These are phyloP conservation scores for Cystofilobasidium capitatum DNA, from an alignment of 768 basidiomycete species.

Conservation along the genomic window DNA sequence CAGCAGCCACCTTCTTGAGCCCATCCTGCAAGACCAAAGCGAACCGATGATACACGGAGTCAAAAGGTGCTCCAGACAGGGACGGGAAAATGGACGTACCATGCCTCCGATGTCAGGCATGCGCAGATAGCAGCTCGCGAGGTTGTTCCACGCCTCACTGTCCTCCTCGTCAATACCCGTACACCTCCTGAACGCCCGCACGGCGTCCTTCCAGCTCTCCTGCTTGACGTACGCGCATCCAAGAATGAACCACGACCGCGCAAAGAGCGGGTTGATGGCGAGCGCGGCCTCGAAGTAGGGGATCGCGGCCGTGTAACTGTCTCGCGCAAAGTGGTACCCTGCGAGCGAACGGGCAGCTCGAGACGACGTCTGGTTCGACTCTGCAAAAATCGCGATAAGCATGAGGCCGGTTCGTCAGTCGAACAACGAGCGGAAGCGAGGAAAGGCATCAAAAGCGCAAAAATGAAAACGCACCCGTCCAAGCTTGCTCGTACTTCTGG, in stretches of 20 bases:
- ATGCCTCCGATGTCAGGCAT: conserved; percentile 46
- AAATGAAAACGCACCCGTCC: conserved; percentile 47
- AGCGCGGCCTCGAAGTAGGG: conserved; percentile 63
- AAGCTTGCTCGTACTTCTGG: conserved; percentile 71
- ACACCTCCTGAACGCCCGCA: conserved; percentile 72
- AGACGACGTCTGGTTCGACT: conserved; percentile 65
- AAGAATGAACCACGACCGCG: conserved; percentile 92
- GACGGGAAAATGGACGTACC: background rate
- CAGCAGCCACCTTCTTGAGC: conserved; percentile 22
- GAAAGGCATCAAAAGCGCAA: background rate
- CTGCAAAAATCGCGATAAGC: background rate
- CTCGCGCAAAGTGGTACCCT: conserved; percentile 63
- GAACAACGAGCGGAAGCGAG: background rate
- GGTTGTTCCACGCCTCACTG: conserved; percentile 95
- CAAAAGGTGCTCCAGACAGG: too few relatives aligned
- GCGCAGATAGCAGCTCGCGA: conserved; percentile 87
- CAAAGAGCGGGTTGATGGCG: conserved; percentile 73
- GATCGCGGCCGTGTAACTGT: conserved; percentile 56
- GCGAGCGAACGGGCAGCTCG: conserved; percentile 88
- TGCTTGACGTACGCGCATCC: conserved; percentile 77
- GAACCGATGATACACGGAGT: too few relatives aligned
- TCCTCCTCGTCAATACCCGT: conserved; percentile 92
- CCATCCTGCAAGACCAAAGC: conserved; percentile 4
- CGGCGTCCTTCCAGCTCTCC: conserved; percentile 75
- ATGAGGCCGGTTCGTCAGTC: background rate